Base-by-base conservation (phyloP, 2,329 filamentous ascomycete genomes). In the Triangularia setosa region DNA sequence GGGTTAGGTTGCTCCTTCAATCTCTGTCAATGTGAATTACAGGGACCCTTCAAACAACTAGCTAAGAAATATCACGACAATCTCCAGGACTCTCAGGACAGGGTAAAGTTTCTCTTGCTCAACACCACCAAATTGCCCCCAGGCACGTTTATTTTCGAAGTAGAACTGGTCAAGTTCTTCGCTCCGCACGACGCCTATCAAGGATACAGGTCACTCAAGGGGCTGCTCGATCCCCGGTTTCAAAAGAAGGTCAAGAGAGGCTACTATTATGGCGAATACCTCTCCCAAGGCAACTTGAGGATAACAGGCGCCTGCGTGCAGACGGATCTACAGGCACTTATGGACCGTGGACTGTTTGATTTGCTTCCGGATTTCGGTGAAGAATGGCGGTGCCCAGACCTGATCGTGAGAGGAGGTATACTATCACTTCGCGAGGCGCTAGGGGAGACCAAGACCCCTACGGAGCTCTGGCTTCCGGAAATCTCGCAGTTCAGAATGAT, bases 211-310 rank as follows among this genome's bases (percentile, higher is more conserved):
- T 40, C 35, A 14, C 35, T 40, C 16, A 4, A n/a, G 35, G 3
- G 35, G 35, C 2, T 44, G 18, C 40, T 12, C n/a, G 11, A 48
- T 18, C 2, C 21, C 3, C 40, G 40, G 33, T 14, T n/a, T n/a
- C 0, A 40, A 1, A 0, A 7, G 2, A 4, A 18, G n/a, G n/a
- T n/a, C n/a, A 18, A 0, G 1, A 3, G 21, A 3, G 40, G 40
- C 18, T 48, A 1, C n/a, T 48, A 48, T 48, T 48, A 0, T 2
- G 40, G 40, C 5, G 40, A 48, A 9, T 48, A 48, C n/a, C 40
- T 48, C n/a, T 48, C 40, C 4, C 40, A 48, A 21, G 40, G 40
- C 2, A n/a, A 48, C n/a, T n/a, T 48, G n/a, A 18, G 21, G n/a
- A 48, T 48, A 48, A n/a, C n/a, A 21, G 18, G 40, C 2, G 40